Percentiles rank a stretch among this genome's conserved stretches.
These are phyloP conservation scores for Neopestalotiopsis sp. DNA, from an alignment of 2,329 filamentous ascomycete genomes.

Conservation along the genomic window DNA sequence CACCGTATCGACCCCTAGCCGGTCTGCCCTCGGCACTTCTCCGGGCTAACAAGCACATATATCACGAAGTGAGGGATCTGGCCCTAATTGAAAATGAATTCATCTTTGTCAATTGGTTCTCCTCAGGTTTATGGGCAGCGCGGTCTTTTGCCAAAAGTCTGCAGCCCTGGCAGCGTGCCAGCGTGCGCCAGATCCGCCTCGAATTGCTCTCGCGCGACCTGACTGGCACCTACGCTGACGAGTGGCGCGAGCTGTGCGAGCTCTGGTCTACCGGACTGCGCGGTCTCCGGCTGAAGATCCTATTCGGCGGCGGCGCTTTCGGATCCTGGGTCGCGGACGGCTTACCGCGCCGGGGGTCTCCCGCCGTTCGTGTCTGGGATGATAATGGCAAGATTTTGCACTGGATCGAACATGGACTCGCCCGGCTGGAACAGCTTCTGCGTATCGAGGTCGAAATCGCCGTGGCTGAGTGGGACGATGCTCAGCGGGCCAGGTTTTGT, in stretches of 20 bases:
- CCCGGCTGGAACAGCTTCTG: conserved; percentile 36
- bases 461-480: conserved; percentile 35
- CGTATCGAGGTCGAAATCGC: conserved; percentile 47
- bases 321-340: conserved; percentile 21
- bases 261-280: conserved; percentile 40
- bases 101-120: conserved; percentile 51
- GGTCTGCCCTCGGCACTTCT: conserved; percentile 48
- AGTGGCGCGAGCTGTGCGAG: conserved; percentile 44
- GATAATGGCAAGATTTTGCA: conserved; percentile 18
- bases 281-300: conserved; percentile 46
- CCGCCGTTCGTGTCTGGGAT: conserved; percentile 22
- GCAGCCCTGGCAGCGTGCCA: conserved; percentile 46
- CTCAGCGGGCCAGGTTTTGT: conserved; percentile 43
- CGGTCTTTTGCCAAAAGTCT: conserved; percentile 40
- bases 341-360: conserved; percentile 15
- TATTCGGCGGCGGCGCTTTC: conserved; percentile 31
- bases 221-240: conserved; percentile 29
- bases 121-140: conserved; percentile 48
- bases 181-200: conserved; percentile 45
- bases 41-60: conserved; percentile 43
- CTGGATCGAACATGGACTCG: conserved; percentile 41
- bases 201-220: conserved; percentile 47
- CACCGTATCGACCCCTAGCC: conserved; percentile 41
- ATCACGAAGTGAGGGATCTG: conserved; percentile 44
- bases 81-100: conserved; percentile 52